A percentile compares a stretch with the other conserved stretches of the same genome.
These are phyloP conservation scores for Geranium rotundifolium DNA, from an alignment of 345 rosid species.

Conservation along the genomic window DNA sequence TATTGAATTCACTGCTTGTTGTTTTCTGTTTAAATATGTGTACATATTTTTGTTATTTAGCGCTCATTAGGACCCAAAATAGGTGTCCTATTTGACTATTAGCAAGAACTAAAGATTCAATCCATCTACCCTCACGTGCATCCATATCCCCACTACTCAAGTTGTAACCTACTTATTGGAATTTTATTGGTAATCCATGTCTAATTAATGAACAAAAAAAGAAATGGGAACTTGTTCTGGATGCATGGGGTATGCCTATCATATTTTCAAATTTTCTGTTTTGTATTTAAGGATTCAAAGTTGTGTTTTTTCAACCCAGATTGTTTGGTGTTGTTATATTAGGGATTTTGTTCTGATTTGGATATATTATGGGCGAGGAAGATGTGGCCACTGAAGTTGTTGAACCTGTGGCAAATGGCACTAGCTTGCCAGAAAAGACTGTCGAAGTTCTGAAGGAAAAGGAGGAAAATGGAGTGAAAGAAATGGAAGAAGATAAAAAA, in stretches of 20 bases:
- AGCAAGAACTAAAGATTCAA: too few species aligned
- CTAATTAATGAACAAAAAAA: too few species aligned
- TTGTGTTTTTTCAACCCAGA: background rate
- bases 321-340: background rate
- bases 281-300: background rate
- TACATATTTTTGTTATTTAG: background rate
- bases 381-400: constrained; percentile 34
- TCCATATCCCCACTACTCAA: too few species aligned
- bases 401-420: constrained; percentile 43
- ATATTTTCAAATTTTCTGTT: background rate
- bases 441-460: constrained; percentile 21
- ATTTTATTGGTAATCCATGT: too few species aligned
- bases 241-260: background rate
- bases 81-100: too few species aligned
- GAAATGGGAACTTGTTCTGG: too few species aligned
- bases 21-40: background rate
- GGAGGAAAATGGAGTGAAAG: constrained; percentile 19
- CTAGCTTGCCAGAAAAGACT: constrained; percentile 20
- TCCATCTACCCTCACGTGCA: too few species aligned
- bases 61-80: too few species aligned
- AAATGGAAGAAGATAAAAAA: constrained; percentile 20
- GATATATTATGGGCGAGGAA: constrained; percentile 52
- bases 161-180: too few species aligned
- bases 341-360: constrained; percentile 9
- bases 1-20: background rate